Base-by-base conservation (phyloP, 148 eudicot genomes). In the Amaranthus hypochondriacus region DNA sequence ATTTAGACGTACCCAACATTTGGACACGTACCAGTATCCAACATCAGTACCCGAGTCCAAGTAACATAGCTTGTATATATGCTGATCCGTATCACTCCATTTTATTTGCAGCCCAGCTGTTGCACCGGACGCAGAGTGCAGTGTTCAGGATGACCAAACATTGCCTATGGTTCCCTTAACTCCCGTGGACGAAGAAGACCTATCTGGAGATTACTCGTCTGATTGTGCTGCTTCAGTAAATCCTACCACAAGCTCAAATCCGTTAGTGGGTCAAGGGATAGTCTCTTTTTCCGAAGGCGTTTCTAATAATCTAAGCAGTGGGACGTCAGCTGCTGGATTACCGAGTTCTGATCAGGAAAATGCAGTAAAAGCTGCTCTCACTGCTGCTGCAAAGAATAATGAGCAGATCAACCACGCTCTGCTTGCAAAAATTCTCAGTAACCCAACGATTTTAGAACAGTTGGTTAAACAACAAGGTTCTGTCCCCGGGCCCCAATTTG, bases 111-210 rank as follows among this genome's bases (percentile, higher is more conserved):
- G 97, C 80, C 90, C 97, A 61, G 79, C 82, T 59, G 62, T 74
- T 57, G 67, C 75, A 21, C 56, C 5, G 52, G 87, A 82, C 47
- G 58, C 55, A 14, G 86, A 86, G 66, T 74, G 67, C 18, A 64
- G 84, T 66, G 18, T 46, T 70, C 72, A 74, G 48, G 75, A 81
- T 62, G 87, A 90, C 74, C 76, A 78, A 52, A 65, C 68, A 68
- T 74, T 87, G 73, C 87, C 83, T 70, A 15, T 76, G 51, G 76
- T 92, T 68, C 92, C 97, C 52, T 75, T 92, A 50, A 89, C 89
- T 67, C 86, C 97, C 12, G 81, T 92, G 28, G 97, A 92, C 76
- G 97, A 92, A 52, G 97, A 92, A 78, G 97, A 89, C 58, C 59
- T 79, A 42, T 39, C 79, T n/a, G 76, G 39, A 9, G 96, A 90